Evolutionary conservation across 495 filamentous ascomycete species (phyloP).

Genomic region (Tuber melanosporum): DNA sequence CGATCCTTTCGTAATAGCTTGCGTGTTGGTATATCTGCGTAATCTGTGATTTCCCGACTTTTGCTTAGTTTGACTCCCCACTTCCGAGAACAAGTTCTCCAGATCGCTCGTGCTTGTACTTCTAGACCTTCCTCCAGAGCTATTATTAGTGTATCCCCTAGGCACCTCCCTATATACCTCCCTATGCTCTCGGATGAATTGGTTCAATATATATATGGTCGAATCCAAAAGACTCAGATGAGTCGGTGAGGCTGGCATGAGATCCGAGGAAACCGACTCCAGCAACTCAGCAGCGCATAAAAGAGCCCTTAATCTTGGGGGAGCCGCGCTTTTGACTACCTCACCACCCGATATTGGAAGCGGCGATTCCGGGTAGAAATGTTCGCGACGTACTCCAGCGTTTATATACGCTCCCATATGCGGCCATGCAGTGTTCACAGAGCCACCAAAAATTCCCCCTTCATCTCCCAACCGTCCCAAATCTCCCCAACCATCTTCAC

Average conservation of each 20-base stretch:
- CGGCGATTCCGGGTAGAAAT: background rate
- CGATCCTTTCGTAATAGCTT: background rate
- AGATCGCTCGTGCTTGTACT: background rate
- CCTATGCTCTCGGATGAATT: background rate
- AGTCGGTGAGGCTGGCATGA: background rate
- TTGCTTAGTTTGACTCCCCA: background rate
- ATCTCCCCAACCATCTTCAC: background rate
- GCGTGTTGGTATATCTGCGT: background rate
- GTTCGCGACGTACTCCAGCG: background rate
- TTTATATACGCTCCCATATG: background rate
- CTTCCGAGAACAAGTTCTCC: background rate
- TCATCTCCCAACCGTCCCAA: background rate
- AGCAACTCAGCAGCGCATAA: background rate
- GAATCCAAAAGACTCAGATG: background rate
- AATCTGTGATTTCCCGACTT: background rate
- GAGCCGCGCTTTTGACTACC: background rate
- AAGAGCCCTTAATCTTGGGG: background rate
- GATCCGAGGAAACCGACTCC: conserved; percentile 2
- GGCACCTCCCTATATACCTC: background rate
- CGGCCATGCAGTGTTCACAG: background rate
- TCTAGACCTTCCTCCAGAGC: background rate
- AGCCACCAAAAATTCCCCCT: background rate
- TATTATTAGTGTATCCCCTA: background rate
- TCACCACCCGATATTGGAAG: background rate
- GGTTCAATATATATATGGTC: background rate